Conservation (phyloP, 768 basidiomycete genomes). For the Termitomyces sp. region DNA sequence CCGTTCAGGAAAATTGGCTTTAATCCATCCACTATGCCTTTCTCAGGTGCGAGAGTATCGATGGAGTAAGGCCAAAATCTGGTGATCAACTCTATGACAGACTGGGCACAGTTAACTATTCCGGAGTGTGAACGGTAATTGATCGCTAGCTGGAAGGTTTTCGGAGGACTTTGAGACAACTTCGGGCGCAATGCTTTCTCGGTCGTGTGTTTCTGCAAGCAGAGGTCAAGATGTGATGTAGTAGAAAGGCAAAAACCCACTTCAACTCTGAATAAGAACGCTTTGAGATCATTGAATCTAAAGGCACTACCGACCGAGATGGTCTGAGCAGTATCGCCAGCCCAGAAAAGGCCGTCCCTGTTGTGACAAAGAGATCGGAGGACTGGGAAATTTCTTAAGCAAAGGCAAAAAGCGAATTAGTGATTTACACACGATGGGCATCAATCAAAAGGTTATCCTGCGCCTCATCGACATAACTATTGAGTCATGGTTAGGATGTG, state of each 20-base stretch:
- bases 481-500: not conserved
- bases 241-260: slow-evolving; percentile 25
- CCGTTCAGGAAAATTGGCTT: slow-evolving; percentile 55
- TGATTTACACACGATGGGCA: slow-evolving; percentile 37
- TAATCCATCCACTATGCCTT: slow-evolving; percentile 45
- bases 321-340: slow-evolving; percentile 76
- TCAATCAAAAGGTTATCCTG: slow-evolving; percentile 72
- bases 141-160: slow-evolving; percentile 49
- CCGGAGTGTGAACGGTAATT: slow-evolving; percentile 74
- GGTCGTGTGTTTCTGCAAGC: slow-evolving; percentile 5
- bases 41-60: slow-evolving; percentile 51
- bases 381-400: slow-evolving; percentile 30
- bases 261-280: slow-evolving; percentile 59
- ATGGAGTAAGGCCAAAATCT: slow-evolving; percentile 61
- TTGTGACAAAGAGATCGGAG: slow-evolving; percentile 58
- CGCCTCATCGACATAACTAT: slow-evolving; percentile 67
- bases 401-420: not conserved
- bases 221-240: not conserved
- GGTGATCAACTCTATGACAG: slow-evolving; percentile 55
- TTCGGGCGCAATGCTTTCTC: slow-evolving; percentile 1
- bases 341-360: slow-evolving; percentile 68
- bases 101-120: slow-evolving; percentile 68
- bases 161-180: slow-evolving; percentile 10
- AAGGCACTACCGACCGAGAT: slow-evolving; percentile 72
- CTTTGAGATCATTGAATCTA: slow-evolving; percentile 64